Evolutionary conservation across 495 filamentous ascomycete species (phyloP).

Genomic region (Penicillium waksmanii): DNA sequence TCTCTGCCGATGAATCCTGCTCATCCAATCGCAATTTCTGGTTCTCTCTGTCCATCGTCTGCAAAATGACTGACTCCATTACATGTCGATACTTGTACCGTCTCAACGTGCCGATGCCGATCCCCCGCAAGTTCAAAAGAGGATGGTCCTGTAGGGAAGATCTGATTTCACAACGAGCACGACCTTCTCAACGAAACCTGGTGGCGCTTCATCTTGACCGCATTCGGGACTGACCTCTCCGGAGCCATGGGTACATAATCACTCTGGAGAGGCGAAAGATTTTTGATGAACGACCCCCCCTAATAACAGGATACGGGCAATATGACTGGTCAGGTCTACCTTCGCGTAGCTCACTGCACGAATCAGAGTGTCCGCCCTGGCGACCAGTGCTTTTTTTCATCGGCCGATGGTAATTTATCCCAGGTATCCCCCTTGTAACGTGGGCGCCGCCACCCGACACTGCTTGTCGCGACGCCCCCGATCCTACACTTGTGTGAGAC

Average conservation of each 20-base stretch:
- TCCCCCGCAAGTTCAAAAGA: not conserved
- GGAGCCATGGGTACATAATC: conserved; percentile 3
- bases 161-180: not conserved
- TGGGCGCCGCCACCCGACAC: not conserved
- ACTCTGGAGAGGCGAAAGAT: not conserved
- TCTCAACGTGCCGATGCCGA: not conserved
- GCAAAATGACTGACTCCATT: conserved; percentile 1
- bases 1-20: not conserved
- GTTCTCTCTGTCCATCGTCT: not conserved
- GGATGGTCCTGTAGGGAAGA: not conserved
- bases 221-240: not conserved
- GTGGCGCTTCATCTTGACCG: not conserved
- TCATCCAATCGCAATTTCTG: not conserved
- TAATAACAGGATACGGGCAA: not conserved
- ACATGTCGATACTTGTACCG: not conserved
- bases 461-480: conserved; percentile 3
- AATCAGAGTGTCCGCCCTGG: conserved; percentile 1
- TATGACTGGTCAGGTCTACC: not conserved
- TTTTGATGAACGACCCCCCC: not conserved
- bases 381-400: not conserved
- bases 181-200: not conserved
- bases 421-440: conserved; percentile 1
- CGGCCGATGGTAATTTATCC: conserved; percentile 5
- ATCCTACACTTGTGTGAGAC: not conserved
- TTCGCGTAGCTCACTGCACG: not conserved